Conservation (phyloP, 2,329 filamentous ascomycete genomes). For the Pseudogymnoascus verrucosus region DNA sequence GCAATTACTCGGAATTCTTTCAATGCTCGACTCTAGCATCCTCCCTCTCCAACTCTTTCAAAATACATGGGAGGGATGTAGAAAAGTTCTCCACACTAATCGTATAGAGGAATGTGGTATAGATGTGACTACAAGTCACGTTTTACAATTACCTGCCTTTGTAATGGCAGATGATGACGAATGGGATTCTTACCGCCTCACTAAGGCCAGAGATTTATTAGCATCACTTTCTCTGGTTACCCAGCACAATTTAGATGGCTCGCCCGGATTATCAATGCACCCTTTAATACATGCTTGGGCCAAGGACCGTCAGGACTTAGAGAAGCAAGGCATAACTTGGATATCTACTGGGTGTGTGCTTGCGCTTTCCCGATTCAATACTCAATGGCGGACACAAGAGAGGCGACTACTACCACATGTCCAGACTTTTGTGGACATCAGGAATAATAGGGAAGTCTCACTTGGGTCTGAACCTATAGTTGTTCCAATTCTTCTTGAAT, state of each 20-base stretch:
- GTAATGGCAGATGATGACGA: conserved; percentile 16
- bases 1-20: conserved; percentile 25
- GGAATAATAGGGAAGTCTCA: conserved; percentile 9
- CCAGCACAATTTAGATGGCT: conserved; percentile 12
- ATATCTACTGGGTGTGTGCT: conserved; percentile 16
- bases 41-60: conserved; percentile 26
- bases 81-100: conserved; percentile 5
- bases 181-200: conserved; percentile 25
- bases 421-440: conserved; percentile 14
- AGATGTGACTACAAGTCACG: conserved; percentile 14
- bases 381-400: conserved; percentile 12
- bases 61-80: conserved; percentile 21
- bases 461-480: conserved; percentile 10
- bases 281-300: conserved; percentile 31
- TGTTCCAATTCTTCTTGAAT: conserved; percentile 15
- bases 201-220: conserved; percentile 23
- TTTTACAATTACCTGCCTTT: conserved; percentile 17
- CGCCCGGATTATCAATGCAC: conserved; percentile 27
- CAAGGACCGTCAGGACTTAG: conserved; percentile 21
- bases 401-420: conserved; percentile 15
- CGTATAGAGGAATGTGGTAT: not conserved
- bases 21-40: conserved; percentile 21
- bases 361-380: conserved; percentile 14
- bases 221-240: conserved; percentile 25
- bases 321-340: conserved; percentile 7